Evolutionary conservation across 441 rosid species (phyloP).

Genomic region (Flueggea neowawraea): DNA sequence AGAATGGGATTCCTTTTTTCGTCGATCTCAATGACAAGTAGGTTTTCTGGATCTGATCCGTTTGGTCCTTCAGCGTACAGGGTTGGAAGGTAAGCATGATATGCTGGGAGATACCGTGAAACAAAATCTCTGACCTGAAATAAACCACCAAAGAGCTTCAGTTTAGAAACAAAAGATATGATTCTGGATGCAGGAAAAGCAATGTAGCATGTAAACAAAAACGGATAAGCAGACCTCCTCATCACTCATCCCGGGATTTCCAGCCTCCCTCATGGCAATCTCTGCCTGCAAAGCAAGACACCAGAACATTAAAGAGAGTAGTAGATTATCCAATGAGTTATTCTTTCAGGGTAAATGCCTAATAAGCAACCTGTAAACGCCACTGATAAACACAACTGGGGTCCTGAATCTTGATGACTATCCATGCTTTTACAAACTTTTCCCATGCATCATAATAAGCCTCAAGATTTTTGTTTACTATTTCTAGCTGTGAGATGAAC

Average conservation of each 20-base stretch:
- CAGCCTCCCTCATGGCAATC: constrained; percentile 88
- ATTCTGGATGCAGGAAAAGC: background rate
- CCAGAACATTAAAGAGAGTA: constrained; percentile 1
- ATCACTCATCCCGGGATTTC: constrained; percentile 83
- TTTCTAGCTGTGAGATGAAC: constrained; percentile 54
- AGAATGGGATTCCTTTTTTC: constrained; percentile 80
- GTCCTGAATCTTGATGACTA: constrained; percentile 85
- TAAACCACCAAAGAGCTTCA: background rate
- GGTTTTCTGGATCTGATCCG: constrained; percentile 63
- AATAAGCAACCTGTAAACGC: constrained; percentile 80
- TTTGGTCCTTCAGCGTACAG: constrained; percentile 84
- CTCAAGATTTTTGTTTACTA: constrained; percentile 78
- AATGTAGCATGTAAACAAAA: background rate
- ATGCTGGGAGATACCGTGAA: constrained; percentile 86
- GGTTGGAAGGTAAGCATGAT: constrained; percentile 81
- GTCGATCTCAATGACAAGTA: constrained; percentile 70
- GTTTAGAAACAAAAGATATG: background rate
- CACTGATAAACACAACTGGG: constrained; percentile 86
- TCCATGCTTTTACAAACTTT: constrained; percentile 81
- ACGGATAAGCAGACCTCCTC: constrained; percentile 56
- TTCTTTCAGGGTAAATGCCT: too few relatives aligned
- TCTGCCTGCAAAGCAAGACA: constrained; percentile 57
- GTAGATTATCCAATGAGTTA: background rate
- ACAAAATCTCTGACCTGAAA: constrained; percentile 85
- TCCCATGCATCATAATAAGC: constrained; percentile 92